These are phyloP conservation scores for Xylariales sp. DNA, from an alignment of 2,329 filamentous ascomycete genomes.

Conservation along the genomic window DNA sequence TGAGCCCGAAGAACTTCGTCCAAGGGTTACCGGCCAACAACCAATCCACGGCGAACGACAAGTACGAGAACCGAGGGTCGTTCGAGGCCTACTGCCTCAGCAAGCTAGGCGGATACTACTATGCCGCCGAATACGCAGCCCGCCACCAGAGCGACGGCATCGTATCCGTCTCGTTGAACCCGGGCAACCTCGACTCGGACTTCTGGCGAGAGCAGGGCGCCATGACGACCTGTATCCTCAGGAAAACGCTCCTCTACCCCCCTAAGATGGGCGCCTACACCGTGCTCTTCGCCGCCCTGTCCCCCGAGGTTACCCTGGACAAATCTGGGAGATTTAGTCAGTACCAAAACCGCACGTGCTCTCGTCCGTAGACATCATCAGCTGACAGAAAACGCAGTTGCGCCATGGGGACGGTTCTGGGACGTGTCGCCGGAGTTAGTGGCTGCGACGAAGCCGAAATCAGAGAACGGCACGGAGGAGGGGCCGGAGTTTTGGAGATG, in stretches of 20 bases:
- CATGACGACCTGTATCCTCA: too few relatives aligned
- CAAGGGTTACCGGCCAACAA: background rate
- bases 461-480: constrained; percentile 1
- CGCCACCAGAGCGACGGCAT: constrained; percentile 32
- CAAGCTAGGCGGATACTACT: constrained; percentile 35
- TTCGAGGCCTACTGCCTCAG: constrained; percentile 6
- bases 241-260: too few relatives aligned
- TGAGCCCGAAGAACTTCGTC: background rate
- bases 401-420: constrained; percentile 15
- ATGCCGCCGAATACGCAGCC: constrained; percentile 30
- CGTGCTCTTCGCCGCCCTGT: too few relatives aligned
- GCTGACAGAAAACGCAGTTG: background rate
- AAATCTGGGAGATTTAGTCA: too few relatives aligned
- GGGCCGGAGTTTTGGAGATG: constrained; percentile 5
- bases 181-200: constrained; percentile 36
- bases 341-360: too few relatives aligned
- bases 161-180: constrained; percentile 30
- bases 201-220: constrained; percentile 36
- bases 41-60: background rate
- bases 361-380: background rate
- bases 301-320: too few relatives aligned
- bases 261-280: too few relatives aligned
- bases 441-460: background rate
- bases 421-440: constrained; percentile 10
- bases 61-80: background rate